A percentile compares a stretch with the other conserved stretches of the same genome.
Evolutionary conservation across 108 stramenopile species (phyloP).

Genomic region (Discostella stelligeroides): DNA sequence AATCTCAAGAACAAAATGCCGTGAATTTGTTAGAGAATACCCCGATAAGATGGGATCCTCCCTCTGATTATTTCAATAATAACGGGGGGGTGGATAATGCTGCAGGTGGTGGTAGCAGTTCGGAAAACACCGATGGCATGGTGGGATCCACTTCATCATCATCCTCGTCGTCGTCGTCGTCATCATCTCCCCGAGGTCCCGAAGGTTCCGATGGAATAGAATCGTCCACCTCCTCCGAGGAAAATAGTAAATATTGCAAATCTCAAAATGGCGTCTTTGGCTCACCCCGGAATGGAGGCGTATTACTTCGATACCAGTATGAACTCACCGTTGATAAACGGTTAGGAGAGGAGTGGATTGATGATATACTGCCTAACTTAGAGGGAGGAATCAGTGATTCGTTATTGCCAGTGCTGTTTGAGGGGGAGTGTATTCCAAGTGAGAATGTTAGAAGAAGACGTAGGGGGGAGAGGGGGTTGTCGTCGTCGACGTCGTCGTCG

Average conservation of each 20-base stretch:
- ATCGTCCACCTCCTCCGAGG: not conserved
- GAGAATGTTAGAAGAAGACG: not conserved
- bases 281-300: conserved; percentile 12
- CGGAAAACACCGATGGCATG: too few species aligned
- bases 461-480: conserved; percentile 1
- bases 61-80: not conserved
- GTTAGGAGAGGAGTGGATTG: not conserved
- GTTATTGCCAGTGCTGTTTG: conserved; percentile 26
- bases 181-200: not conserved
- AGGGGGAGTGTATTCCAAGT: conserved; percentile 21
- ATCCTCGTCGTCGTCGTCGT: too few species aligned
- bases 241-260: not conserved
- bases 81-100: not conserved
- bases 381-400: conserved; percentile 15
- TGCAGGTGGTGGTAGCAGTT: too few species aligned
- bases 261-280: conserved; percentile 3
- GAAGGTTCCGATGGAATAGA: not conserved
- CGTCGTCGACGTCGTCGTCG: not conserved
- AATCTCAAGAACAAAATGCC: not conserved
- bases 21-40: not conserved
- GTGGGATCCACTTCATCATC: not conserved
- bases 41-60: not conserved
- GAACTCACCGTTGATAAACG: conserved; percentile 25
- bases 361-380: conserved; percentile 24
- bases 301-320: conserved; percentile 25